phyloP scores from a whole-genome alignment of 1,139 yeast species.

The Suhomyces terraborum region DNA sequence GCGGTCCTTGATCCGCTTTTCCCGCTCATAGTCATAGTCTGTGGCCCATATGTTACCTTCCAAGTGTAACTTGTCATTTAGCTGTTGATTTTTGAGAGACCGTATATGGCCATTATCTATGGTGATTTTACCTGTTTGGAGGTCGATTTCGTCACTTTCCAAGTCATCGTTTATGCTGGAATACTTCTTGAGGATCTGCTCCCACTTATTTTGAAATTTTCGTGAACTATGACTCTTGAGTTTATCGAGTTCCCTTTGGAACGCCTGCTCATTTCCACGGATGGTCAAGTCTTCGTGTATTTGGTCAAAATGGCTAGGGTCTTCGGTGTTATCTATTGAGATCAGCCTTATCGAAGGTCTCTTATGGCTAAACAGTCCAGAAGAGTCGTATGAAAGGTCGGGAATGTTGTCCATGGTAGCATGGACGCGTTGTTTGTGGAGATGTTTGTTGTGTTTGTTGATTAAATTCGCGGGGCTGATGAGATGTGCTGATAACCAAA shows the following conservation, averaged over 20 bases:
- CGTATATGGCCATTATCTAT: slow-evolving; percentile 66
- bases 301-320: slow-evolving; percentile 1
- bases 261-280: slow-evolving; percentile 16
- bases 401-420: slow-evolving; percentile 17
- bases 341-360: slow-evolving; percentile 6
- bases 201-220: slow-evolving; percentile 52
- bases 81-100: slow-evolving; percentile 27
- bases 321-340: slow-evolving; percentile 6
- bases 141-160: slow-evolving; percentile 68
- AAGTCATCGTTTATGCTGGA: slow-evolving; percentile 49
- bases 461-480: background rate
- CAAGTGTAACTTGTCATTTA: slow-evolving; percentile 11
- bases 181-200: slow-evolving; percentile 55
- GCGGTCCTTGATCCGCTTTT: slow-evolving; percentile 24
- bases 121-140: slow-evolving; percentile 58
- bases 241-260: slow-evolving; percentile 27
- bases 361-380: slow-evolving; percentile 2
- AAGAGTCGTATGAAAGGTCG: slow-evolving; percentile 16
- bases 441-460: no score
- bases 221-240: slow-evolving; percentile 32
- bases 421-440: slow-evolving; percentile 4
- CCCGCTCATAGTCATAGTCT: slow-evolving; percentile 14
- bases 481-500: background rate
- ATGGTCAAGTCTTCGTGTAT: slow-evolving; percentile 3
- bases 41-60: slow-evolving; percentile 20